A percentile compares a stretch with the other conserved stretches of the same genome.
Evolutionary conservation across 2,329 filamentous ascomycete genomes (phyloP).

Genomic region (Sporothrix variecibatus): DNA sequence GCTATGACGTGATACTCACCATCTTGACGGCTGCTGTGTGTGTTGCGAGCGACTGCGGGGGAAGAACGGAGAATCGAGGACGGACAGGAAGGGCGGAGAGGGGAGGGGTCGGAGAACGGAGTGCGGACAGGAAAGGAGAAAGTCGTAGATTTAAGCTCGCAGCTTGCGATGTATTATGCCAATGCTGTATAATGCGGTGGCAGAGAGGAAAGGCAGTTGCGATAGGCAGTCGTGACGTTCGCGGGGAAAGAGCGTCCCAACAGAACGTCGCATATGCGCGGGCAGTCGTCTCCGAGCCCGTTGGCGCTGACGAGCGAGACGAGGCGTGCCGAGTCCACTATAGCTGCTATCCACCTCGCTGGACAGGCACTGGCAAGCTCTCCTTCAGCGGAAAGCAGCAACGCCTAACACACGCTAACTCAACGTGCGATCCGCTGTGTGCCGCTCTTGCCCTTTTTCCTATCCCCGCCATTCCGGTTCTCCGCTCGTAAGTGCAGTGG

Average conservation of each 20-base stretch:
- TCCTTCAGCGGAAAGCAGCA: neutral
- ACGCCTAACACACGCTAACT: neutral
- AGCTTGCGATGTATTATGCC: neutral
- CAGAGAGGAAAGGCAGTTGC: neutral
- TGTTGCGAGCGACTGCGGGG: neutral
- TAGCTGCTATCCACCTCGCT: neutral
- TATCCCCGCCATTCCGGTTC: slow-evolving; percentile 15
- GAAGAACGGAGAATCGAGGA: neutral
- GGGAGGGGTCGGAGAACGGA: neutral
- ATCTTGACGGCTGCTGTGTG: neutral
- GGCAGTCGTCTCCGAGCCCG: neutral
- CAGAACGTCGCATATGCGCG: neutral
- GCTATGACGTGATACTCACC: neutral
- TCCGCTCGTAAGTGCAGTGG: slow-evolving; percentile 3
- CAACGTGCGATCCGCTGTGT: neutral
- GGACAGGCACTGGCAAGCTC: neutral
- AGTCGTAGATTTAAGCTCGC: neutral
- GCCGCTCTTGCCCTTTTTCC: neutral
- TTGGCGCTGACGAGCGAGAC: slow-evolving; percentile 3
- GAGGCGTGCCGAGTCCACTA: neutral
- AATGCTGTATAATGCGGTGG: neutral
- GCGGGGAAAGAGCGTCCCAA: slow-evolving; percentile 2
- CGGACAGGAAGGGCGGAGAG: neutral
- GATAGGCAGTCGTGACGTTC: neutral
- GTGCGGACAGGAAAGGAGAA: neutral